phyloP scores from a whole-genome alignment of 2,329 filamentous ascomycete species.

The Phialophora chinensis region DNA sequence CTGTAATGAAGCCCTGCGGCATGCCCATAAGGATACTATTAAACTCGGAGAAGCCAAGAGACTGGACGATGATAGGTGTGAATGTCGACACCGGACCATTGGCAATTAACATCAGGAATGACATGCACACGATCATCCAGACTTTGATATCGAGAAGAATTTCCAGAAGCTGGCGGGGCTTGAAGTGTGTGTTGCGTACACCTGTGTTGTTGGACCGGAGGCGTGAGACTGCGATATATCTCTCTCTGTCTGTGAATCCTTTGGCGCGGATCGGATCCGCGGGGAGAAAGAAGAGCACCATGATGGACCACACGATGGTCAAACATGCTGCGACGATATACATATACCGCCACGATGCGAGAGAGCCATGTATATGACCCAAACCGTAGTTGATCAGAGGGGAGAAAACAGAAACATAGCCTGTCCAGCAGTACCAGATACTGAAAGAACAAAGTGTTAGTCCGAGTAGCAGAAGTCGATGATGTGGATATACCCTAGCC shows the following conservation, averaged over 20 bases:
- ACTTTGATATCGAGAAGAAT: slow-evolving; percentile 64
- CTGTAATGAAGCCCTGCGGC: too few relatives aligned
- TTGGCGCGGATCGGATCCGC: slow-evolving; percentile 70
- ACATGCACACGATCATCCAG: slow-evolving; percentile 67
- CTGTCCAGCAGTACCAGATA: slow-evolving; percentile 42
- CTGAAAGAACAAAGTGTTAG: too few relatives aligned
- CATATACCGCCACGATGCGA: slow-evolving; percentile 72
- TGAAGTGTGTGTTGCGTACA: slow-evolving; percentile 65
- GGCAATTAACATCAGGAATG: slow-evolving; percentile 71
- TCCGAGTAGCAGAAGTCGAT: too few relatives aligned
- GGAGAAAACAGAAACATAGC: slow-evolving; percentile 54
- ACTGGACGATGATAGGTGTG: slow-evolving; percentile 72
- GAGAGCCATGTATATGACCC: too few relatives aligned
- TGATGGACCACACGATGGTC: slow-evolving; percentile 63
- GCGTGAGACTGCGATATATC: slow-evolving; percentile 68
- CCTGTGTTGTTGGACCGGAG: slow-evolving; percentile 68
- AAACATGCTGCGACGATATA: slow-evolving; percentile 69
- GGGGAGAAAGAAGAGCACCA: slow-evolving; percentile 67
- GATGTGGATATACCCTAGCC: too few relatives aligned
- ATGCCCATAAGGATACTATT: too few relatives aligned
- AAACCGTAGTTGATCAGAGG: slow-evolving; percentile 70
- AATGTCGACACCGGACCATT: slow-evolving; percentile 72
- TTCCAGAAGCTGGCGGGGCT: slow-evolving; percentile 64
- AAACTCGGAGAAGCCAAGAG: too few relatives aligned
- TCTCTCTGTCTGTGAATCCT: slow-evolving; percentile 69